Conservation (phyloP, 495 filamentous ascomycete species). For the Neurospora pannonica region DNA sequence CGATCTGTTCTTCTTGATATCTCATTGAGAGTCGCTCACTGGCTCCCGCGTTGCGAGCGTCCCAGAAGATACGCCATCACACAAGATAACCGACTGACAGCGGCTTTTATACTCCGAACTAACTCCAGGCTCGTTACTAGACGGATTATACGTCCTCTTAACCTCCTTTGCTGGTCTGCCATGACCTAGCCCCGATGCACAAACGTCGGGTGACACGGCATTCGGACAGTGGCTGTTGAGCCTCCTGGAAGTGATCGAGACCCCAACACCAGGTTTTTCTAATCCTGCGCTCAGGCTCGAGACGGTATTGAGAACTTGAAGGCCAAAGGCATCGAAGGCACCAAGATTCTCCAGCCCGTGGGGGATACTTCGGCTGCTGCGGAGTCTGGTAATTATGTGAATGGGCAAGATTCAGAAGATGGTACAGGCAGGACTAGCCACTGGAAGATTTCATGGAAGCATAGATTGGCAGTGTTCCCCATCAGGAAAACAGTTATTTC, state of each 20-base stretch:
- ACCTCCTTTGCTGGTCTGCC: neutral
- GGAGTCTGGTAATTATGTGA: conserved; percentile 8
- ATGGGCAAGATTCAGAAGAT: neutral
- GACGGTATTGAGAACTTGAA: conserved; percentile 63
- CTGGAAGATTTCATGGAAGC: conserved; percentile 72
- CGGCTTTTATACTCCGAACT: neutral
- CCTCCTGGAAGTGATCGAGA: conserved; percentile 25
- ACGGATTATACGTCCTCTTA: neutral
- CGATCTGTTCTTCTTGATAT: neutral
- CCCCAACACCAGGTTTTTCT: conserved; percentile 19
- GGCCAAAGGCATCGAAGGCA: conserved; percentile 67
- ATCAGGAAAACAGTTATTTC: conserved; percentile 43
- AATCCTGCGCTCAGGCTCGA: neutral
- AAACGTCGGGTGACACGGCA: neutral
- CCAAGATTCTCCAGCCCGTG: conserved; percentile 78
- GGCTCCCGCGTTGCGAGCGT: neutral
- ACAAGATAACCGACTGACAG: neutral
- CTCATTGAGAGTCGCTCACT: neutral
- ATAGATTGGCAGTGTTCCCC: conserved; percentile 57
- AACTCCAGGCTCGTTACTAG: neutral
- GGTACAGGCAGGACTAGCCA: conserved; percentile 16
- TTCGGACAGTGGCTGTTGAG: conserved; percentile 2
- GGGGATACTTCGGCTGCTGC: conserved; percentile 55
- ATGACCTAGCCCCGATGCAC: neutral
- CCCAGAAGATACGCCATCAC: neutral